These are phyloP conservation scores for Metarhizium guizhouense DNA, from an alignment of 2,329 filamentous ascomycete genomes.

Conservation along the genomic window DNA sequence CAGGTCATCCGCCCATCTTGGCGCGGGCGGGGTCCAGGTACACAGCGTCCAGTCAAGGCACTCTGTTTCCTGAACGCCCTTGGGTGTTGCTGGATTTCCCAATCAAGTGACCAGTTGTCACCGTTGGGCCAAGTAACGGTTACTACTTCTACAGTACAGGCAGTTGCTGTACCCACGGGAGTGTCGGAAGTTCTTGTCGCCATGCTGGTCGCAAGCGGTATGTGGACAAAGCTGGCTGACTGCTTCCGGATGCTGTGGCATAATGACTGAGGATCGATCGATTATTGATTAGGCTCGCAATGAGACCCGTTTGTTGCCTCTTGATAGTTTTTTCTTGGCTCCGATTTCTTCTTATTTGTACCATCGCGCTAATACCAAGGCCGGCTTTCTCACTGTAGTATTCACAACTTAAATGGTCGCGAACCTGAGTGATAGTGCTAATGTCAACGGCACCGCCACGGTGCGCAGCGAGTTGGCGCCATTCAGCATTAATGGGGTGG, in stretches of 20 bases:
- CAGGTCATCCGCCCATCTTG: conserved; percentile 27
- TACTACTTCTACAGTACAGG: background rate
- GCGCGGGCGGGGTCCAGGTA: conserved; percentile 24
- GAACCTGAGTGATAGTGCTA: background rate
- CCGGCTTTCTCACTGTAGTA: background rate
- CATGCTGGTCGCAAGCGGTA: background rate
- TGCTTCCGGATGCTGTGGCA: background rate
- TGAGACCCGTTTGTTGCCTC: no score
- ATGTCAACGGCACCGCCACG: no score
- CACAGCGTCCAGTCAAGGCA: conserved; percentile 16
- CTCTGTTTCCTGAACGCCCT: background rate
- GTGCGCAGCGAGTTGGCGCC: background rate
- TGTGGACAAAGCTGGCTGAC: background rate
- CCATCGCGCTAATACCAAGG: background rate
- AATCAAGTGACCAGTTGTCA: background rate
- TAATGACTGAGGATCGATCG: background rate
- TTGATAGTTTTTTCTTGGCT: background rate
- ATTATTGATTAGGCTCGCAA: no score
- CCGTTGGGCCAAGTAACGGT: background rate
- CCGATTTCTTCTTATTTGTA: background rate
- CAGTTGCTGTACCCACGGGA: background rate
- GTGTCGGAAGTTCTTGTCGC: background rate
- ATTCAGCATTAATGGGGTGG: background rate
- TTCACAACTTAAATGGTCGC: background rate
- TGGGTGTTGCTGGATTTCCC: background rate